Base-by-base conservation (phyloP, 805 yeast species). In the Diddensiella transvaalensis region DNA sequence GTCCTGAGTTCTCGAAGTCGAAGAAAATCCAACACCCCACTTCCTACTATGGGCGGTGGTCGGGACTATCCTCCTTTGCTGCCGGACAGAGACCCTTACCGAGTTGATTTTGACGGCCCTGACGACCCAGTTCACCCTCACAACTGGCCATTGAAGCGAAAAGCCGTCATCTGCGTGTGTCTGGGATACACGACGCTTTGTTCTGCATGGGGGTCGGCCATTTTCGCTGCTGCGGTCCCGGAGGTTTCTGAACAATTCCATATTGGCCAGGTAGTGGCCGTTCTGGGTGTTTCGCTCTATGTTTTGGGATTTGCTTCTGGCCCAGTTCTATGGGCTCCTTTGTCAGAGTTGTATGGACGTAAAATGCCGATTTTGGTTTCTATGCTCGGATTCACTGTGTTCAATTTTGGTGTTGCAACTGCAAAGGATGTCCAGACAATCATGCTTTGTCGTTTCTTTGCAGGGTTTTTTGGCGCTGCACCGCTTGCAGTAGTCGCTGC, bases 281-380 rank as follows among this genome's bases (percentile, higher is more conserved):
- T 86, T 19, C 73, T 91, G 41, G 85, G 87, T 48, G 76, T 88
- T 6, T 81, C 96, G 0, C 72, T 89, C 22, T 90, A 79, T 59
- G 96, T 90, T 15, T 66, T 88, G 40, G 98, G 97, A 11, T 91
- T 90, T 67, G 97, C 96, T 0, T 77, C 88, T 0, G 96, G 97
- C 18, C 98, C 98, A 3, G 73, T 90, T 44, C 60, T 87, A 33
- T 90, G 93, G 88, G 96, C 93, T 21, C 96, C 96, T 3, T 64
- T 85, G 32, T 83, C 91, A n/a, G 95, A 85, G 65, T 60, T 84
- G 33, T 82, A 75, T 56, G 93, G 95, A 46, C 77, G 96, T 66
- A 77, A 78, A 63, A 65, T 76, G 15, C 82, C 87, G 13, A 59
- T 86, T 46, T 54, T 84, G 1, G 53, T 79, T 2, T 78, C 89